These are phyloP conservation scores for Detonula confervacea DNA, from an alignment of 352 stramenopile species.

Conservation along the genomic window DNA sequence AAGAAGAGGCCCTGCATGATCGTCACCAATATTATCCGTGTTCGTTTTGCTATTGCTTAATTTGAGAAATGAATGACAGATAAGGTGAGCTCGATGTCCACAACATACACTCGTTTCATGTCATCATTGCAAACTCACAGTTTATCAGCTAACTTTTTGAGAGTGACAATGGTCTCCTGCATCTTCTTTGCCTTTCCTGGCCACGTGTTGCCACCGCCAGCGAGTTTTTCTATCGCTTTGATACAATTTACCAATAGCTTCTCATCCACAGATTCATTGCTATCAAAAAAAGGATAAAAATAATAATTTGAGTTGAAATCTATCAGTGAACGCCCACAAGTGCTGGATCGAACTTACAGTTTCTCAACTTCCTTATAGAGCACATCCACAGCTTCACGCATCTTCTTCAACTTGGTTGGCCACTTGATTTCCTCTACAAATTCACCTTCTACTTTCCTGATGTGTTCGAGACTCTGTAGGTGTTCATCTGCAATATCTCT, in stretches of 20 bases:
- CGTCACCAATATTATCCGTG: too few relatives aligned
- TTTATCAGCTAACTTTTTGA: not conserved
- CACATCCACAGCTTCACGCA: not conserved
- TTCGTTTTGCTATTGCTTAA: too few relatives aligned
- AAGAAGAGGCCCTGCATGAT: not conserved
- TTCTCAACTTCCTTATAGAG: constrained; percentile 3
- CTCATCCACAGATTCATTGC: not conserved
- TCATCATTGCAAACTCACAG: not conserved
- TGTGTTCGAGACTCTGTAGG: not conserved
- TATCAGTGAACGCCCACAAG: too few relatives aligned
- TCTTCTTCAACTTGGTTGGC: not conserved
- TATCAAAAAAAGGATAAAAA: not conserved
- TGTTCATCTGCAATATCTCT: not conserved
- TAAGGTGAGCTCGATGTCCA: too few relatives aligned
- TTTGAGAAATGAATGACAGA: too few relatives aligned
- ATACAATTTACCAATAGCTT: not conserved
- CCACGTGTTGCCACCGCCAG: not conserved
- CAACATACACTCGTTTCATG: not conserved
- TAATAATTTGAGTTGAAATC: too few relatives aligned
- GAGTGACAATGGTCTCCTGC: not conserved
- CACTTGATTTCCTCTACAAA: not conserved
- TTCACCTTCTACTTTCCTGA: not conserved
- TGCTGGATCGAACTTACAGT: not conserved
- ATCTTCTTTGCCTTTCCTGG: constrained; percentile 8
- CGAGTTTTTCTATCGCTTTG: not conserved